Conservation (phyloP, 2,329 filamentous ascomycete genomes). For the Aspergillus caelatus region DNA sequence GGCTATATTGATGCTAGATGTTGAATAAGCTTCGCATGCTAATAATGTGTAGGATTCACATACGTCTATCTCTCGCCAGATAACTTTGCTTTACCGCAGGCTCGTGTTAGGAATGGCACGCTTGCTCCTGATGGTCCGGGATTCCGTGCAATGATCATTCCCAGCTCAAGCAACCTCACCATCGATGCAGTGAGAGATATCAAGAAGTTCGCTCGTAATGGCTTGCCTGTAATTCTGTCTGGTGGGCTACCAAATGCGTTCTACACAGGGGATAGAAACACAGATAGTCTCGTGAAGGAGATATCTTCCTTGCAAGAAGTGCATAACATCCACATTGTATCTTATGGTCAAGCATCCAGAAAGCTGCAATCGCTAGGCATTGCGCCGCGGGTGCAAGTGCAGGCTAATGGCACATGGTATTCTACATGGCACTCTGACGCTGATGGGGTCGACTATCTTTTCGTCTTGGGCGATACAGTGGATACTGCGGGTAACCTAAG, state of each 20-base stretch:
- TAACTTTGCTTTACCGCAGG: constrained; percentile 46
- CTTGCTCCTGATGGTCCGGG: constrained; percentile 28
- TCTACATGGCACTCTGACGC: neutral
- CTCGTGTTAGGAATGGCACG: constrained; percentile 36
- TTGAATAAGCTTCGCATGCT: neutral
- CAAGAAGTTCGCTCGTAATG: constrained; percentile 14
- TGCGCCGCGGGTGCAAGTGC: constrained; percentile 31
- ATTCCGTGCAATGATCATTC: constrained; percentile 29
- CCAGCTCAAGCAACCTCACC: constrained; percentile 18
- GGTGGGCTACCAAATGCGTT: constrained; percentile 8
- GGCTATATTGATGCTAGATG: too few species aligned
- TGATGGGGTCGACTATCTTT: constrained; percentile 3
- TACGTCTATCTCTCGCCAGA: constrained; percentile 52
- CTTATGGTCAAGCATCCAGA: constrained; percentile 31
- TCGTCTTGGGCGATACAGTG: neutral
- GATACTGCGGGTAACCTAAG: constrained; percentile 26
- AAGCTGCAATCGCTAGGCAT: constrained; percentile 36
- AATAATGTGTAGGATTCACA: constrained; percentile 33
- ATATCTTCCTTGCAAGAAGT: constrained; percentile 27
- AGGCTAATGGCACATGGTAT: constrained; percentile 37
- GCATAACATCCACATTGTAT: constrained; percentile 40
- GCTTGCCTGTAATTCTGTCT: constrained; percentile 45
- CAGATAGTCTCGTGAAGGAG: constrained; percentile 31
- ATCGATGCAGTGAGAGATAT: constrained; percentile 15
- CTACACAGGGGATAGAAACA: constrained; percentile 23